Percentiles rank a stretch among this genome's conserved stretches.
phyloP scores from a whole-genome alignment of 2,329 filamentous ascomycete species.

The Gaeumannomyces tritici region DNA sequence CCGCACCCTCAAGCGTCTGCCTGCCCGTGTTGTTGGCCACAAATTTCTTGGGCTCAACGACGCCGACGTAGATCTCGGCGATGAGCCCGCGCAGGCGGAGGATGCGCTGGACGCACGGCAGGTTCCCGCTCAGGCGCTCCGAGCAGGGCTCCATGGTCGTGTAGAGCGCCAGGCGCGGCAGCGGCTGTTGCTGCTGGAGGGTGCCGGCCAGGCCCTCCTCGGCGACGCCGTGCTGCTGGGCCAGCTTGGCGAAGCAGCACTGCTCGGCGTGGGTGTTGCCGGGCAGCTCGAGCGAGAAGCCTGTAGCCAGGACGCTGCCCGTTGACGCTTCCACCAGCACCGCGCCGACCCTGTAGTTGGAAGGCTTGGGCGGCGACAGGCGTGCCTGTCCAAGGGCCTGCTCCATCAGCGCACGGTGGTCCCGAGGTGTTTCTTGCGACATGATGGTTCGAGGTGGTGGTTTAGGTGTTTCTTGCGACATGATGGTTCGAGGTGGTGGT shows the following conservation, averaged over 20 bases:
- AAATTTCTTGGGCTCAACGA: conserved; percentile 84
- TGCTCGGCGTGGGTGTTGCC: conserved; percentile 98
- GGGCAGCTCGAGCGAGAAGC: conserved; percentile 81
- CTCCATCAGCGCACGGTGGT: conserved; percentile 48
- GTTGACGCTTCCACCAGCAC: conserved; percentile 56
- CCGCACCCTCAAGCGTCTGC: conserved; percentile 57
- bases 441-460: neutral
- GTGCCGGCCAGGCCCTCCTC: conserved; percentile 45
- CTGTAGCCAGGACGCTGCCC: conserved; percentile 60
- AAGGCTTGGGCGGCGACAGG: conserved; percentile 74
- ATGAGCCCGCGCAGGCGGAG: conserved; percentile 53
- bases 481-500: neutral
- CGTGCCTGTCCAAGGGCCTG: conserved; percentile 67
- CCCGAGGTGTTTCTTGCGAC: conserved; percentile 20
- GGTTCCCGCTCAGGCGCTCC: conserved; percentile 62
- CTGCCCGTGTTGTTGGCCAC: conserved; percentile 73
- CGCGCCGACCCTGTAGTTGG: conserved; percentile 93
- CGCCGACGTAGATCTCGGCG: conserved; percentile 74
- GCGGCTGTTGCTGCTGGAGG: conserved; percentile 24
- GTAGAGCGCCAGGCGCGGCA: conserved; percentile 55
- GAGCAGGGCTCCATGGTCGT: conserved; percentile 89
- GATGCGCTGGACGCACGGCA: conserved; percentile 72
- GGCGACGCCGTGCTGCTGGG: conserved; percentile 32
- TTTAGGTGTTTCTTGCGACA: conserved; percentile 15
- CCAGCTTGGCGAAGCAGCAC: conserved; percentile 73